These are phyloP conservation scores for Pseudogymnoascus sp. DNA, from an alignment of 2,329 filamentous ascomycete species.

Conservation along the genomic window DNA sequence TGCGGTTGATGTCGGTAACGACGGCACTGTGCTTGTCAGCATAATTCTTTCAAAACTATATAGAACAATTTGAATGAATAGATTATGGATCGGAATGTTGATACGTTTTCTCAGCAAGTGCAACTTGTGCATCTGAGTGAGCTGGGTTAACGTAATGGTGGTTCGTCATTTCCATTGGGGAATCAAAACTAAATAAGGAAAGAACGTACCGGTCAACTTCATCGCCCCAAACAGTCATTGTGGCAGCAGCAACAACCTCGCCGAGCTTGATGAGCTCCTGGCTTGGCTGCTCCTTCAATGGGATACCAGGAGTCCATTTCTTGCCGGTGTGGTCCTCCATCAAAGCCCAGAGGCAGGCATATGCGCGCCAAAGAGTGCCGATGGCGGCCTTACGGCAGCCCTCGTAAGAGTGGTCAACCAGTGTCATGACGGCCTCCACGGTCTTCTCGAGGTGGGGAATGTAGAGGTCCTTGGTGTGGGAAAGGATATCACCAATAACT, in stretches of 20 bases:
- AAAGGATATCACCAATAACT: constrained; percentile 86
- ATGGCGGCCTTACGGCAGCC: constrained; percentile 89
- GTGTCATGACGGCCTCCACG: constrained; percentile 69
- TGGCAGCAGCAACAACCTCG: constrained; percentile 75
- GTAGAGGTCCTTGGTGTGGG: constrained; percentile 71
- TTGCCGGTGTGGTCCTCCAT: constrained; percentile 69
- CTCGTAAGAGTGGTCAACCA: constrained; percentile 84
- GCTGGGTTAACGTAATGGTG: constrained; percentile 89
- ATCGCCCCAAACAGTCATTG: constrained; percentile 76
- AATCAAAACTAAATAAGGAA: constrained; percentile 19
- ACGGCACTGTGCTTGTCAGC: constrained; percentile 59
- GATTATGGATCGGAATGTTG: constrained; percentile 37
- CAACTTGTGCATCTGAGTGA: constrained; percentile 90
- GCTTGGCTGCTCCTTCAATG: constrained; percentile 70
- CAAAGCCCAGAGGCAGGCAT: constrained; percentile 81
- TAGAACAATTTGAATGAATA: constrained; percentile 15
- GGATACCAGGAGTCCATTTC: constrained; percentile 86
- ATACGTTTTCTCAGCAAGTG: constrained; percentile 84
- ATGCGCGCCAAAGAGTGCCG: constrained; percentile 86
- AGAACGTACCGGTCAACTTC: constrained; percentile 84
- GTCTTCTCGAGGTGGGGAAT: constrained; percentile 85
- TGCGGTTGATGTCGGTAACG: constrained; percentile 92
- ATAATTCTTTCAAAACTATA: constrained; percentile 17
- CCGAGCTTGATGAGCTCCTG: constrained; percentile 76
- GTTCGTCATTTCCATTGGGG: constrained; percentile 63